These are phyloP conservation scores for Colletotrichum sp. DNA, from an alignment of 2,329 filamentous ascomycete species.

Conservation along the genomic window DNA sequence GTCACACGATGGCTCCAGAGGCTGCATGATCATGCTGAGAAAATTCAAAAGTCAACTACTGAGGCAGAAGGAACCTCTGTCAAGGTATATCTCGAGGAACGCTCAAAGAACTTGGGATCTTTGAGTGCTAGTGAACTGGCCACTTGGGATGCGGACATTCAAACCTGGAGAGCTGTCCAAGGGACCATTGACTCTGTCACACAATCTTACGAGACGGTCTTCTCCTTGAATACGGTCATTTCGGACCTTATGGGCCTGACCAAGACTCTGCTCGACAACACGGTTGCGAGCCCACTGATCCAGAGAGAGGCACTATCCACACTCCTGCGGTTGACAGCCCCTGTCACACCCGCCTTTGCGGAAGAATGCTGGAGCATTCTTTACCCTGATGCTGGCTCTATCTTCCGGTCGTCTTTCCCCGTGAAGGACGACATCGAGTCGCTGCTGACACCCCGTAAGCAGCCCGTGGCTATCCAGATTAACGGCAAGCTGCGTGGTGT, in stretches of 20 bases:
- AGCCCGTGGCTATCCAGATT: slow-evolving; percentile 73
- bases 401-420: slow-evolving; percentile 64
- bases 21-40: slow-evolving; percentile 62
- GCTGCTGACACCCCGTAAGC: slow-evolving; percentile 53
- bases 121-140: slow-evolving; percentile 28
- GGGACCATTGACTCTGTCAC: slow-evolving; percentile 71
- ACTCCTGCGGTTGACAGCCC: slow-evolving; percentile 76
- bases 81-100: slow-evolving; percentile 41
- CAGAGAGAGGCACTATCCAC: slow-evolving; percentile 54
- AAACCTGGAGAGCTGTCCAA: slow-evolving; percentile 71
- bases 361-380: slow-evolving; percentile 81
- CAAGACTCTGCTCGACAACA: slow-evolving; percentile 64
- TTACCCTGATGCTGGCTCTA: slow-evolving; percentile 38
- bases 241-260: slow-evolving; percentile 85
- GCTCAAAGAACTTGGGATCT: slow-evolving; percentile 30
- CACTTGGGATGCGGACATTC: slow-evolving; percentile 49
- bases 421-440: slow-evolving; percentile 53
- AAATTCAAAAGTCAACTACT: slow-evolving; percentile 25
- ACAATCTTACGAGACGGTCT: slow-evolving; percentile 71
- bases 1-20: slow-evolving; percentile 81
- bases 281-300: slow-evolving; percentile 47
- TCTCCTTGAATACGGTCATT: slow-evolving; percentile 82
- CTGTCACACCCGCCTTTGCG: slow-evolving; percentile 79
- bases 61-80: not conserved
- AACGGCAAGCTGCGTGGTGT: slow-evolving; percentile 80